phyloP scores from a whole-genome alignment of 2,329 filamentous ascomycete genomes.

The Botrytis galanthina region DNA sequence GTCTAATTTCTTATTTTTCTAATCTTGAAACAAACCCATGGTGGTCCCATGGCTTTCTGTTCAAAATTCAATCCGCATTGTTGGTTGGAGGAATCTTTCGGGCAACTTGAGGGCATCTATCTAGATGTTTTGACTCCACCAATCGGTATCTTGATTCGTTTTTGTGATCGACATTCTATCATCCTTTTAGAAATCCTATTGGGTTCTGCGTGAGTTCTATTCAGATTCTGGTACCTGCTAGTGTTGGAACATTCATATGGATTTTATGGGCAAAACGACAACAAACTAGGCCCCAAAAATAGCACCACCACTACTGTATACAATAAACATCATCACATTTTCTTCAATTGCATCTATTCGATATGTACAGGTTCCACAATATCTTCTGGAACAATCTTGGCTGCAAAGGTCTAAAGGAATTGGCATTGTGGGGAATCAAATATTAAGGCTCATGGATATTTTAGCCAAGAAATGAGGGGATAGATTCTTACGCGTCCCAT shows the following conservation, averaged over 20 bases:
- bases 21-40: neutral
- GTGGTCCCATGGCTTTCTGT: neutral
- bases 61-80: neutral
- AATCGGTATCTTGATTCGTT: neutral
- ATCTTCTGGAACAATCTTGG: neutral
- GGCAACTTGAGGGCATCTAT: neutral
- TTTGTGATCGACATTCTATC: neutral
- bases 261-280: neutral
- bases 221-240: neutral
- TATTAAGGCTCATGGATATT: neutral
- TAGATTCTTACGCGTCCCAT: neutral
- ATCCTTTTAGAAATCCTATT: neutral
- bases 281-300: neutral
- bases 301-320: neutral
- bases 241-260: neutral
- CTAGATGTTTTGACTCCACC: neutral
- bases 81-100: constrained; percentile 6
- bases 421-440: constrained; percentile 3
- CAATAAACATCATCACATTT: neutral
- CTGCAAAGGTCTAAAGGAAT: neutral
- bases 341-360: neutral
- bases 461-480: neutral
- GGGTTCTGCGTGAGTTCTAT: neutral
- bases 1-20: neutral
- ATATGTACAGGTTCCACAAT: neutral